Conservation (phyloP, 1,284 basidiomycete genomes). For the Ceratobasidium theobromae region DNA sequence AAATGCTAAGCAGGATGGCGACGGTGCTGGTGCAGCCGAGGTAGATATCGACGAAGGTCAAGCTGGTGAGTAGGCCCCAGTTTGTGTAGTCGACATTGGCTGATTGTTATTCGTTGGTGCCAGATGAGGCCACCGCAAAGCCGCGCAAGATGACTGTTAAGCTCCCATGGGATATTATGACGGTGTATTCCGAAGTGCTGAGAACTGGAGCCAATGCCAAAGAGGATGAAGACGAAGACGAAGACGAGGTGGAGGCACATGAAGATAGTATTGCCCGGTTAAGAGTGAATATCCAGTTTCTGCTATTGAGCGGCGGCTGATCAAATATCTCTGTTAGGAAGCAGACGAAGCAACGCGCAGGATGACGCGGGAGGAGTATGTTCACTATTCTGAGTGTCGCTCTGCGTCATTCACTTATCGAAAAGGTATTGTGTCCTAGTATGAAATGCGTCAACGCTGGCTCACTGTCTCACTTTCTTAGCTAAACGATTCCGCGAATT, state of each 20-base stretch:
- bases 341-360: conserved; percentile 92
- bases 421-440: conserved; percentile 61
- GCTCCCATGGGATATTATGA: conserved; percentile 93
- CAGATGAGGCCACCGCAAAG: conserved; percentile 79
- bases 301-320: not conserved
- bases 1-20: conserved; percentile 87
- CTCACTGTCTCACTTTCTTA: conserved; percentile 42
- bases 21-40: conserved; percentile 76
- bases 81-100: not conserved
- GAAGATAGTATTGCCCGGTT: conserved; percentile 88
- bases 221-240: conserved; percentile 89
- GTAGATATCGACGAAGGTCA: conserved; percentile 73
- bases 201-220: conserved; percentile 56
- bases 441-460: not conserved
- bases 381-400: conserved; percentile 95
- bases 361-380: conserved; percentile 97
- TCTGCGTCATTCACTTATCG: conserved; percentile 97
- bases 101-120: not conserved
- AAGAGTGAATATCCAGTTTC: conserved; percentile 53
- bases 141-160: conserved; percentile 94
- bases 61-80: conserved; percentile 56
- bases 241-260: conserved; percentile 94
- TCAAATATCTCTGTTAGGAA: conserved; percentile 56
- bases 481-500: conserved; percentile 96
- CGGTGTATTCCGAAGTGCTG: conserved; percentile 86